Percentiles rank a stretch among this genome's conserved stretches.
phyloP scores from a whole-genome alignment of 805 yeast genomes.

The Suhomyces vadensis region DNA sequence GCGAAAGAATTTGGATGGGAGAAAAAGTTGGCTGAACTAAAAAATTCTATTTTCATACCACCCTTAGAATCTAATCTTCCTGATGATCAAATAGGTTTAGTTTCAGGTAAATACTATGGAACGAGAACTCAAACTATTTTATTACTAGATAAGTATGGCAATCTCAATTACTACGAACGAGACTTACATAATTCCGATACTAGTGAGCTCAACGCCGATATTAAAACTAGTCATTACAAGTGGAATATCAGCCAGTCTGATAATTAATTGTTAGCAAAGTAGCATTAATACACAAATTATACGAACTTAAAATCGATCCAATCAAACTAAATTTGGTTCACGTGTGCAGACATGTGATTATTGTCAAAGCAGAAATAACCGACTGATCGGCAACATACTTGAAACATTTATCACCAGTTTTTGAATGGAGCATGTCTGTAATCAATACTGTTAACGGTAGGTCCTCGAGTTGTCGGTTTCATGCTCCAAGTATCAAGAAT shows the following conservation, averaged over 20 bases:
- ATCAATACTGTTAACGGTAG: constrained; percentile 5
- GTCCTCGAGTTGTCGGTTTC: constrained; percentile 22
- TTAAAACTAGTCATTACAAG: constrained; percentile 5
- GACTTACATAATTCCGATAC: constrained; percentile 54
- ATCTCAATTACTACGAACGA: constrained; percentile 60
- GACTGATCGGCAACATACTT: too few species aligned
- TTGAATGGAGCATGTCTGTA: not conserved
- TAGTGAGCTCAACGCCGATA: not conserved
- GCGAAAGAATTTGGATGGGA: constrained; percentile 15
- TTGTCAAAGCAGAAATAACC: not conserved
- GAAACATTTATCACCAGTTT: too few species aligned
- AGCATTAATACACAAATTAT: constrained; percentile 1
- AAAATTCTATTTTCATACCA: constrained; percentile 70
- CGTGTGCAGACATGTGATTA: not conserved
- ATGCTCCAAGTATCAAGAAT: constrained; percentile 5
- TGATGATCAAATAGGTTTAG: constrained; percentile 6
- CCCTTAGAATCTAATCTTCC: constrained; percentile 44
- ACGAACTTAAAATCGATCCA: too few species aligned
- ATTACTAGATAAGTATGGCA: constrained; percentile 52
- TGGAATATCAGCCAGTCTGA: constrained; percentile 2
- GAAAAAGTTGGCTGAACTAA: constrained; percentile 42
- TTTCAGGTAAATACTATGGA: constrained; percentile 66
- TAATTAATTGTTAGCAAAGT: not conserved
- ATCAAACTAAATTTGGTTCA: not conserved
- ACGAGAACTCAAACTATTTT: constrained; percentile 86